Evolutionary conservation across 306 rosid species (phyloP).

Genomic region (Comarum palustre): DNA sequence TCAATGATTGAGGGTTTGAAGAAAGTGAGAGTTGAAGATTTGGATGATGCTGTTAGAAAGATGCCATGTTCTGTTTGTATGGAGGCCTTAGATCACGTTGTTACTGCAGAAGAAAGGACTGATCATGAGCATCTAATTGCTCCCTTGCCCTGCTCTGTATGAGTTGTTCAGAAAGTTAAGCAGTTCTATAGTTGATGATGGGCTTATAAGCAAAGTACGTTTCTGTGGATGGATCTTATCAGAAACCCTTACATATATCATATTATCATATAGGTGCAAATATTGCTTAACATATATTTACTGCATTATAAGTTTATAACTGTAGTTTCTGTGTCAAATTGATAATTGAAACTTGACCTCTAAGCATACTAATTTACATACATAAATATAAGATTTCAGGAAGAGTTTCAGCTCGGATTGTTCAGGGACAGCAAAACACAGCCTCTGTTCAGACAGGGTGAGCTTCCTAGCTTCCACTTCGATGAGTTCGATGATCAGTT

Average conservation of each 20-base stretch:
- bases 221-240: background rate
- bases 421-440: slow-evolving; percentile 42
- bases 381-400: slow-evolving; percentile 22
- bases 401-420: slow-evolving; percentile 57
- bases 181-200: slow-evolving; percentile 52
- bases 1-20: too few species aligned
- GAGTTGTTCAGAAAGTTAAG: slow-evolving; percentile 52
- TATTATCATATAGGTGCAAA: background rate
- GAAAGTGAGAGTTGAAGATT: too few species aligned
- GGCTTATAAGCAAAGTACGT: slow-evolving; percentile 52
- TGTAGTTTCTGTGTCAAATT: background rate
- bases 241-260: background rate
- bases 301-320: background rate
- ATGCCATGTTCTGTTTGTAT: background rate
- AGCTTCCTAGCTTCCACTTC: slow-evolving; percentile 3
- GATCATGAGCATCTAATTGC: background rate
- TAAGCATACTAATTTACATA: background rate
- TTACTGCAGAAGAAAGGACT: background rate
- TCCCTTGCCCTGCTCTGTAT: slow-evolving; percentile 24
- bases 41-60: too few species aligned
- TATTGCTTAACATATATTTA: background rate
- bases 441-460: slow-evolving; percentile 48
- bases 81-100: background rate
- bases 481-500: background rate
- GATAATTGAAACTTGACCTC: background rate